These are phyloP conservation scores for Neonectria hederae DNA, from an alignment of 2,329 filamentous ascomycete genomes.

Conservation along the genomic window DNA sequence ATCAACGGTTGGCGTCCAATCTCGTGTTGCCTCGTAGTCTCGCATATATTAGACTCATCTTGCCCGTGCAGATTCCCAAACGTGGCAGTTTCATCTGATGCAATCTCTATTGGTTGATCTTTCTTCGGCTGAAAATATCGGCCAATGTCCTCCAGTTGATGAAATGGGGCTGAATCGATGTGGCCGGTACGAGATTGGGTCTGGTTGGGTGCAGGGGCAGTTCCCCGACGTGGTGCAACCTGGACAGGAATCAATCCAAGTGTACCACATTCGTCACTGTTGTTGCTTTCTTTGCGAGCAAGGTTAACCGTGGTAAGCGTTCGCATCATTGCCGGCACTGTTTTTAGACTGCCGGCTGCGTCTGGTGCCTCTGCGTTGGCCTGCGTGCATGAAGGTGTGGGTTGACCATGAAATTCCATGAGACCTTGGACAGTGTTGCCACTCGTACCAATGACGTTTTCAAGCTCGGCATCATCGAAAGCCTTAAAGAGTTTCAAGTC, in stretches of 20 bases:
- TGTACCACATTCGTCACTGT: slow-evolving; percentile 42
- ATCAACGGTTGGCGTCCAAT: slow-evolving; percentile 33
- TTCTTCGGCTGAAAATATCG: slow-evolving; percentile 43
- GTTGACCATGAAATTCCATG: neutral
- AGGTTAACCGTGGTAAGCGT: slow-evolving; percentile 46
- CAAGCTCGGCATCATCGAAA: slow-evolving; percentile 21
- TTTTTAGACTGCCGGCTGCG: slow-evolving; percentile 1
- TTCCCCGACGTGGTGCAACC: slow-evolving; percentile 32
- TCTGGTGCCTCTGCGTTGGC: neutral
- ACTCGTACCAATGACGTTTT: slow-evolving; percentile 12
- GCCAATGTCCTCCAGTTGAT: slow-evolving; percentile 42
- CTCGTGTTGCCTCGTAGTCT: slow-evolving; percentile 9
- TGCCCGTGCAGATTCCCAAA: slow-evolving; percentile 21
- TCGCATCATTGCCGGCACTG: slow-evolving; percentile 38
- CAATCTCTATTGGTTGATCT: slow-evolving; percentile 45
- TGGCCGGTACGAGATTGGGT: slow-evolving; percentile 4
- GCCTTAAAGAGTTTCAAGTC: slow-evolving; percentile 23
- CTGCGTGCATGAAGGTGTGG: neutral
- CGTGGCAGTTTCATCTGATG: slow-evolving; percentile 48
- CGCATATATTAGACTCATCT: slow-evolving; percentile 20
- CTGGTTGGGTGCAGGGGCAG: slow-evolving; percentile 10
- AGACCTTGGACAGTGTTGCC: neutral
- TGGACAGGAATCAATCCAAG: slow-evolving; percentile 38
- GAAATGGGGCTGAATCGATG: slow-evolving; percentile 15
- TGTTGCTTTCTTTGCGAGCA: slow-evolving; percentile 44